Evolutionary conservation across 306 rosid species (phyloP).

Genomic region (Casuarina cunninghamiana): DNA sequence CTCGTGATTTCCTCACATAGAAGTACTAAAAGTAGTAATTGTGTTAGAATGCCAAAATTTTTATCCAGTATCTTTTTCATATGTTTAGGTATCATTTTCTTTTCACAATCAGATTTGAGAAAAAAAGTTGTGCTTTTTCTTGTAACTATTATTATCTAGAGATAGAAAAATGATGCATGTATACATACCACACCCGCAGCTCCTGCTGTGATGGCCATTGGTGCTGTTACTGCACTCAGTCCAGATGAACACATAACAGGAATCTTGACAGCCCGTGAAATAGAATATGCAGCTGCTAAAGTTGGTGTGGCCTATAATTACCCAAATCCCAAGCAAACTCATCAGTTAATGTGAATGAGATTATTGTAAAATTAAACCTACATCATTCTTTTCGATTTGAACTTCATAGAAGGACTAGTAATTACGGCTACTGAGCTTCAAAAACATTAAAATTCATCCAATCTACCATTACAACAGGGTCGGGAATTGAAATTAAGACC

Average conservation of each 20-base stretch:
- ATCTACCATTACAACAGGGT: background rate
- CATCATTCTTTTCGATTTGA: background rate
- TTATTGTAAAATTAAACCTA: background rate
- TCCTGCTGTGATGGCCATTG: constrained; percentile 94
- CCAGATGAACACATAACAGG: constrained; percentile 93
- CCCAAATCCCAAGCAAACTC: constrained; percentile 17
- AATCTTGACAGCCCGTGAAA: constrained; percentile 82
- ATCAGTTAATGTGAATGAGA: background rate
- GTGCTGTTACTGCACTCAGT: constrained; percentile 79
- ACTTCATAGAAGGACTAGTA: background rate
- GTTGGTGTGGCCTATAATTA: constrained; percentile 77
- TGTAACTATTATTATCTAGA: background rate
- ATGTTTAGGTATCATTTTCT: too few species aligned
- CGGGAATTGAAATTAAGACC: too few species aligned
- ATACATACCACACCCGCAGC: constrained; percentile 88
- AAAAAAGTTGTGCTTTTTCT: too few species aligned
- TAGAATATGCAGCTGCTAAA: constrained; percentile 87
- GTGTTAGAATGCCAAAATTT: too few species aligned
- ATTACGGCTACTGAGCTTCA: background rate
- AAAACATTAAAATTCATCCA: background rate
- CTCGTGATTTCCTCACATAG: too few species aligned
- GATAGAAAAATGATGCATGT: background rate
- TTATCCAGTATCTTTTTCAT: too few species aligned
- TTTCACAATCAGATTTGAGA: too few species aligned
- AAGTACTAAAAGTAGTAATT: too few species aligned